A percentile compares a stretch with the other conserved stretches of the same genome.
phyloP scores from a whole-genome alignment of 2,329 filamentous ascomycete species.

The Arthrobotrys iridis region DNA sequence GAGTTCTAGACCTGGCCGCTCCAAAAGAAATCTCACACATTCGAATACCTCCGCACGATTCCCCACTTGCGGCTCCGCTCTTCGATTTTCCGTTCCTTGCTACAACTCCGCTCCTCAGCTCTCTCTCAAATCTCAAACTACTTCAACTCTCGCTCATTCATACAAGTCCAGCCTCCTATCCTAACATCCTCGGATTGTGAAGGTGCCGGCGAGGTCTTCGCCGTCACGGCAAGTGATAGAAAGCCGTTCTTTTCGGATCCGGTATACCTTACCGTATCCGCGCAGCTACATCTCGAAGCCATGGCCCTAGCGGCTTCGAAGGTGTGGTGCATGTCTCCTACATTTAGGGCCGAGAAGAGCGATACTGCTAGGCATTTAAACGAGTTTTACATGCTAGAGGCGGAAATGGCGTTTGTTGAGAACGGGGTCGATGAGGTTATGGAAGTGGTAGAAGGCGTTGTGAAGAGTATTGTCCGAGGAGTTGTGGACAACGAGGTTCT shows the following conservation, averaged over 20 bases:
- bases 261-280: constrained; percentile 97
- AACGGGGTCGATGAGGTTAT: constrained; percentile 74
- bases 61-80: constrained; percentile 87
- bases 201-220: constrained; percentile 91
- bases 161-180: constrained; percentile 89
- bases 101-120: constrained; percentile 83
- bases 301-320: constrained; percentile 86
- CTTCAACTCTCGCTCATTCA: constrained; percentile 76
- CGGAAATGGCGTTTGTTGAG: constrained; percentile 82
- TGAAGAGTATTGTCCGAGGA: constrained; percentile 69
- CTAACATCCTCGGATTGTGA: constrained; percentile 98
- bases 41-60: constrained; percentile 86
- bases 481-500: constrained; percentile 58
- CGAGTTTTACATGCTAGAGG: constrained; percentile 99
- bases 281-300: constrained; percentile 92
- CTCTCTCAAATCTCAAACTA: constrained; percentile 78
- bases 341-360: constrained; percentile 91
- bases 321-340: constrained; percentile 93
- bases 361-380: constrained; percentile 93
- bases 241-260: constrained; percentile 78
- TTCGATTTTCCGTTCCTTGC: constrained; percentile 79
- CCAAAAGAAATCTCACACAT: constrained; percentile 93
- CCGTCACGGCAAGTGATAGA: constrained; percentile 61
- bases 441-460: constrained; percentile 80
- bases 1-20: constrained; percentile 84